A percentile compares a stretch with the other conserved stretches of the same genome.
Conservation (phyloP, 2,329 filamentous ascomycete genomes). For the Fusarium mangiferae region DNA sequence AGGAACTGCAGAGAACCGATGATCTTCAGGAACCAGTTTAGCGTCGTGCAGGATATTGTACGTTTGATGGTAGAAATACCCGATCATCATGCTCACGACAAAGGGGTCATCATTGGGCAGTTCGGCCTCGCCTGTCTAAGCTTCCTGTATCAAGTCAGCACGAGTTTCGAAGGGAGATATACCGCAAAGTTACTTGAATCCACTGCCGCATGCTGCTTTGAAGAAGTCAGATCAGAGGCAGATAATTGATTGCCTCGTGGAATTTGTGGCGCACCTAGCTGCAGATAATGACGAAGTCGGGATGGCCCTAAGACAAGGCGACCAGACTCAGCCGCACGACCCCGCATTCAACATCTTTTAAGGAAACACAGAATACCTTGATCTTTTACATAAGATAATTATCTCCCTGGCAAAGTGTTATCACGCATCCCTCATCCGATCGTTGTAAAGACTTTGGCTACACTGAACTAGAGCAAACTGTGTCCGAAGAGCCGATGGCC, state of each 20-base stretch:
- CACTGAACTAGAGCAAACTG: no score
- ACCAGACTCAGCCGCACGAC: no score
- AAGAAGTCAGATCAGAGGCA: not conserved
- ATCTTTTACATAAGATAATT: no score
- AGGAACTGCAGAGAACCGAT: accelerated
- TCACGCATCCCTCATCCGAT: no score
- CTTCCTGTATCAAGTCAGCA: not conserved
- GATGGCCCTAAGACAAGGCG: no score
- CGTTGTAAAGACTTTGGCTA: no score
- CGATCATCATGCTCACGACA: not conserved
- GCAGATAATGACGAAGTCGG: not conserved
- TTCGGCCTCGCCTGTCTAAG: not conserved
- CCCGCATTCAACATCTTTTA: no score
- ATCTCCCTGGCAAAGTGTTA: no score
- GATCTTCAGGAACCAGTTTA: not conserved
- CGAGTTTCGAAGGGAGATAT: accelerated
- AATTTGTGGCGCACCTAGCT: not conserved
- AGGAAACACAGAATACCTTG: no score
- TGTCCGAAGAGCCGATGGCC: no score
- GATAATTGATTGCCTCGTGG: not conserved
- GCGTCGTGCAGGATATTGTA: not conserved
- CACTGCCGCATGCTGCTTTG: not conserved
- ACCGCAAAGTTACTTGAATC: not conserved
- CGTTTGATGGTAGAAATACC: not conserved
- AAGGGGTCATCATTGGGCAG: accelerated